Evolutionary conservation across 2,329 filamentous ascomycete species (phyloP), one percentile per base, ranked within the genome.

Genomic region (Ophiostoma piceae): DNA sequence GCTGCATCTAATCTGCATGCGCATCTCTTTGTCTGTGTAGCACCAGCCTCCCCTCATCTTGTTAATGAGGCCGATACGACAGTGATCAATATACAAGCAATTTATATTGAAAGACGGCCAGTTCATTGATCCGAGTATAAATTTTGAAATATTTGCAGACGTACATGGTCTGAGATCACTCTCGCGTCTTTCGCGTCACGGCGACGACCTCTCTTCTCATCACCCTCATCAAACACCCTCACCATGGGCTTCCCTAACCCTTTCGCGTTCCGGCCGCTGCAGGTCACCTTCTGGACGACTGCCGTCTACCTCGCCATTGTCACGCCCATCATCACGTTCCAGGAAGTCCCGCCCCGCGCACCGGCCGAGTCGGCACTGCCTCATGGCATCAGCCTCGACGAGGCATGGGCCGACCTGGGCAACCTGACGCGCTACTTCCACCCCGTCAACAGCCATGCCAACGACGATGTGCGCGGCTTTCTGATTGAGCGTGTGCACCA

Each of bases 321-420:
- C 76, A 86, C 92, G 60, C 88, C 88, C 71, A 83, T 94, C 68
- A 81, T 95, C 70, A 83, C 90, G 74, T 83, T 93, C 72, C 91
- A 96, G 77, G 89, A 92, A 79, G 86, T 86, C 37, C 90, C 96
- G 9, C 91, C 94, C 5, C 77, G 85, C 26, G 84, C 88, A 67
- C 90, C 91, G 0, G 79, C 77, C 51, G 82, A 84, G 54, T 82
- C 71, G 12, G 57, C 67, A 41, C 80, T 80, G 6, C 85, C 85
- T 51, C 76, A 81, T 9, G 93, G 92, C 22, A 81, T 96, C 75
- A 92, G 97, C 76, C 80, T 98, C 68, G 90, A 89, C 2, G 88
- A 96, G 79, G 92, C 94, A 51, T 98, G 94, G 94, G 80, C 84
- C 14, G 94, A 98, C 77, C 83, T 99, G 41, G 87, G 92, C 72